Percentiles rank a stretch among this genome's conserved stretches.
phyloP scores from a whole-genome alignment of 176 grass and related monocot species.

The Rhynchospora pubera region DNA sequence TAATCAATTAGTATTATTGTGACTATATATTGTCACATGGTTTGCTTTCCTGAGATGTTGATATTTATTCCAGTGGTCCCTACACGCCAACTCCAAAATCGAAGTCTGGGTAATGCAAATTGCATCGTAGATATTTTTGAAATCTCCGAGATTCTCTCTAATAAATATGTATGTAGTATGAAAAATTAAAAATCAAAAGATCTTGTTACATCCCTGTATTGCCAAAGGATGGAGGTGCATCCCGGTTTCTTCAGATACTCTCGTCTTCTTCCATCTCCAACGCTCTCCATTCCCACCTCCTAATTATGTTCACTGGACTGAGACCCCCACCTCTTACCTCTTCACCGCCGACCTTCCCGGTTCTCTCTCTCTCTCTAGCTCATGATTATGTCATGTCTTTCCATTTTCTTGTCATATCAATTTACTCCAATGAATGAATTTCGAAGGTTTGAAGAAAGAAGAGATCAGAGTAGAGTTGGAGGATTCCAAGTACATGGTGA shows the following conservation, averaged over 20 bases:
- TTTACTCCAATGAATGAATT: not conserved
- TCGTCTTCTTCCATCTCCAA: conserved; percentile 20
- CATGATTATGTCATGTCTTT: not conserved
- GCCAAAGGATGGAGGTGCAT: conserved; percentile 14
- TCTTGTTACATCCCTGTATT: not conserved
- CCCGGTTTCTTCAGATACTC: not conserved
- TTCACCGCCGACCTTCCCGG: conserved; percentile 56
- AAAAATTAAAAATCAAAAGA: not conserved
- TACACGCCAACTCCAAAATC: not conserved
- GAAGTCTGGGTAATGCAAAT: not conserved
- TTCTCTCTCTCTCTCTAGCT: not conserved
- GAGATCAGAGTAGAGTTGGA: conserved; percentile 81
- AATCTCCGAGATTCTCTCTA: no score
- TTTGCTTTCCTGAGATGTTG: not conserved
- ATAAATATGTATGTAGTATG: no score
- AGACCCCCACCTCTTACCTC: conserved; percentile 57
- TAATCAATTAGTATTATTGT: no score
- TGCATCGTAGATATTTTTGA: conserved; percentile 1
- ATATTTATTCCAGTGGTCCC: not conserved
- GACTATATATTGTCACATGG: no score
- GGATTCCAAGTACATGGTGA: conserved; percentile 61
- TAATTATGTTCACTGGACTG: conserved; percentile 56
- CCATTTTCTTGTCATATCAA: not conserved
- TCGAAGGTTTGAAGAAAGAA: conserved; percentile 53
- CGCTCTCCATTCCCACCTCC: not conserved